Conservation (phyloP, 306 rosid species). For the Sphenostylis stenocarpa region DNA sequence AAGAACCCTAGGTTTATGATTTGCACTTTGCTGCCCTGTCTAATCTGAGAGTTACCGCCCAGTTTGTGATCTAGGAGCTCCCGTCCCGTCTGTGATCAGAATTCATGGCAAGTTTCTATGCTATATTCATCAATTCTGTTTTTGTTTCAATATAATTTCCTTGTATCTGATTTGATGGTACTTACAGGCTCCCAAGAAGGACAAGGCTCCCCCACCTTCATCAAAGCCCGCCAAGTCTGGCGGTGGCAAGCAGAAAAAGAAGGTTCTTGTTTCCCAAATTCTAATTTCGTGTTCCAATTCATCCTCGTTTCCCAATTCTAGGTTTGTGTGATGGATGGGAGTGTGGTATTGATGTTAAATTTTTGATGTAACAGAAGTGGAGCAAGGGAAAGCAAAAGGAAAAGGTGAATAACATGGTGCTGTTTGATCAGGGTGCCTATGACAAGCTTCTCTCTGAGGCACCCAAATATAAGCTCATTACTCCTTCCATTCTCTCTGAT, state of each 20-base stretch:
- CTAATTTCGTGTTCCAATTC: not conserved
- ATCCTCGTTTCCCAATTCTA: not conserved
- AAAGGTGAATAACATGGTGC: slow-evolving; percentile 81
- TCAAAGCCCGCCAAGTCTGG: slow-evolving; percentile 79
- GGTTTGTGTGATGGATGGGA: not conserved
- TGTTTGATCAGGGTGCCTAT: slow-evolving; percentile 63
- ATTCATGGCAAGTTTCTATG: slow-evolving; percentile 32
- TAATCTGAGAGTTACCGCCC: too few species aligned
- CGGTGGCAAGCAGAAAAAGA: slow-evolving; percentile 87
- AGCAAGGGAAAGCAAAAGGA: slow-evolving; percentile 90
- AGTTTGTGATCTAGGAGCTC: not conserved
- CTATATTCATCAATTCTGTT: too few species aligned
- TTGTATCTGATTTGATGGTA: not conserved
- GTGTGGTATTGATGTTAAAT: not conserved
- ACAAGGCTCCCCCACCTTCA: slow-evolving; percentile 73
- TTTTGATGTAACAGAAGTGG: slow-evolving; percentile 58
- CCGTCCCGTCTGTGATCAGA: not conserved
- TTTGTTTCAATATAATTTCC: too few species aligned
- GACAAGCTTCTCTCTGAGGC: slow-evolving; percentile 73
- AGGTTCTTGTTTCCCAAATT: slow-evolving; percentile 35
- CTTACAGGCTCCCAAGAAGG: slow-evolving; percentile 67
- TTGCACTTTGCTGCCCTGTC: too few species aligned
- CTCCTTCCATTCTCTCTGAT: slow-evolving; percentile 75
- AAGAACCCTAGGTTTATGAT: too few species aligned
- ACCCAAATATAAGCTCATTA: slow-evolving; percentile 75